phyloP scores from a whole-genome alignment of 768 basidiomycete genomes.

The Melanogaster broomeanus region DNA sequence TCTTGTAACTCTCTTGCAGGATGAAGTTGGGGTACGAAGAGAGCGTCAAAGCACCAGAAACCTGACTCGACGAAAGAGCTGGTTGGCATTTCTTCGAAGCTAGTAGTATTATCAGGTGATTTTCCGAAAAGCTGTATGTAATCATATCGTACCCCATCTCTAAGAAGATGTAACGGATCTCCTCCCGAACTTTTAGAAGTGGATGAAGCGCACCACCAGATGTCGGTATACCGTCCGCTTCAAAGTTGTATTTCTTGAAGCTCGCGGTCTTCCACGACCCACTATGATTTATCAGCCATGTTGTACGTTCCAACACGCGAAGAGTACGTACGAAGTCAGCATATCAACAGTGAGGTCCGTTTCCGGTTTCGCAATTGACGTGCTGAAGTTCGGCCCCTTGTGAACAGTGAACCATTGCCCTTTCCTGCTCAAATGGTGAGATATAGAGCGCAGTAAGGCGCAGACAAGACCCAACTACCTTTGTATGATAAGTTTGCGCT shows the following conservation, averaged over 20 bases:
- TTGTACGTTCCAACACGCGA: background rate
- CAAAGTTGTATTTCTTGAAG: conserved; percentile 99
- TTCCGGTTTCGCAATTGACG: conserved; percentile 89
- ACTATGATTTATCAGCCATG: conserved; percentile 41
- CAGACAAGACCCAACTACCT: conserved; percentile 47
- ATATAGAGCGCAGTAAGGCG: conserved; percentile 3
- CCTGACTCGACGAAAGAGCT: conserved; percentile 94
- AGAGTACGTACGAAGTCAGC: conserved; percentile 72
- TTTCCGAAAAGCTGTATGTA: background rate
- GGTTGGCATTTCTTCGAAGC: conserved; percentile 99
- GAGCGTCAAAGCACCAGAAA: conserved; percentile 99
- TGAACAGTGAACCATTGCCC: conserved; percentile 91
- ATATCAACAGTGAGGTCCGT: conserved; percentile 97
- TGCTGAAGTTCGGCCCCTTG: conserved; percentile 87
- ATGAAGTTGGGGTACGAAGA: conserved; percentile 99
- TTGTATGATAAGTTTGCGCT: conserved; percentile 86
- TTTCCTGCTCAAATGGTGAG: conserved; percentile 57
- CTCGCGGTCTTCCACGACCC: conserved; percentile 91
- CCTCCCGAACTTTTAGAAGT: conserved; percentile 95
- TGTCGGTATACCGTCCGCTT: conserved; percentile 89
- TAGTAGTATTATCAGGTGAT: conserved; percentile 33
- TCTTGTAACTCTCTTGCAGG: conserved; percentile 97
- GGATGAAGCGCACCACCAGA: conserved; percentile 94
- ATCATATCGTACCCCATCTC: conserved; percentile 87
- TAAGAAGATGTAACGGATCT: conserved; percentile 95